Evolutionary conservation across 2,329 filamentous ascomycete genomes (phyloP).

Genomic region (Fusarium xylarioides): DNA sequence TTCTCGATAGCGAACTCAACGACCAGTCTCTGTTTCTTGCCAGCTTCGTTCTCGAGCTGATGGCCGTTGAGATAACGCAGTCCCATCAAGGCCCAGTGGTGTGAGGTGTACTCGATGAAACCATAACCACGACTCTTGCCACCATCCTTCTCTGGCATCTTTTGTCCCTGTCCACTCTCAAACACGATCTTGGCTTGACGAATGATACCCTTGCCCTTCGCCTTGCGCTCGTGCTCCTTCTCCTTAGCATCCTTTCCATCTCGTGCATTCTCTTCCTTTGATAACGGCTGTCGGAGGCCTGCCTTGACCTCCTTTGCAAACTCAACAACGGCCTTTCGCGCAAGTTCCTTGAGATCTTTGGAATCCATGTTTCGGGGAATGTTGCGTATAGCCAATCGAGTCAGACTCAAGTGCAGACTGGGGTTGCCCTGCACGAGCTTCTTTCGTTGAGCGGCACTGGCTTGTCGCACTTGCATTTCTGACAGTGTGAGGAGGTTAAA

Average conservation of each 20-base stretch:
- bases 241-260: constrained; percentile 83
- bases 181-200: constrained; percentile 95
- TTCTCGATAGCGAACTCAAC: constrained; percentile 99
- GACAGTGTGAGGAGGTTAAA: constrained; percentile 79
- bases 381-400: constrained; percentile 90
- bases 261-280: constrained; percentile 86
- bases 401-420: constrained; percentile 85
- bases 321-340: constrained; percentile 89
- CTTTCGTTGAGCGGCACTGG: constrained; percentile 86
- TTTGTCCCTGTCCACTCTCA: constrained; percentile 85
- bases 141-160: constrained; percentile 79
- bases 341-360: constrained; percentile 90
- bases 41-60: constrained; percentile 65
- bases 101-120: constrained; percentile 95
- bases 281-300: constrained; percentile 78
- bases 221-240: constrained; percentile 80
- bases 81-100: constrained; percentile 94
- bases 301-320: constrained; percentile 91
- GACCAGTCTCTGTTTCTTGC: constrained; percentile 88
- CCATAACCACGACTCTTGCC: constrained; percentile 93
- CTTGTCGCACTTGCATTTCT: constrained; percentile 88
- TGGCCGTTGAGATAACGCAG: constrained; percentile 91
- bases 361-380: constrained; percentile 83
- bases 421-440: constrained; percentile 92
- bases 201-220: constrained; percentile 86